These are phyloP conservation scores for Emmonsia crescens DNA, from an alignment of 2,329 filamentous ascomycete genomes.

Conservation along the genomic window DNA sequence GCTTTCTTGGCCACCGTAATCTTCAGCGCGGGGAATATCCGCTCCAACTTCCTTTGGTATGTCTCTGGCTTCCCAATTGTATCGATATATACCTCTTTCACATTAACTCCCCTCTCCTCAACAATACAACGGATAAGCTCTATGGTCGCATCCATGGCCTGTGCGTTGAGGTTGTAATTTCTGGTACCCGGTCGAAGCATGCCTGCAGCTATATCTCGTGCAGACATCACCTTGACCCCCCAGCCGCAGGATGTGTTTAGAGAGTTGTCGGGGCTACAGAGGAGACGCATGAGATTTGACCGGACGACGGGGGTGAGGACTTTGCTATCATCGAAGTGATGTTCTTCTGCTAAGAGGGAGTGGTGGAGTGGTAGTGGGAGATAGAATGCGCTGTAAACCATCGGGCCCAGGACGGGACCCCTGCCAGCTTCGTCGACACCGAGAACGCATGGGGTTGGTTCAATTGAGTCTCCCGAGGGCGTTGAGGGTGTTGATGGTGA, in stretches of 20 bases:
- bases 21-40: constrained; percentile 65
- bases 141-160: constrained; percentile 87
- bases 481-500: constrained; percentile 31
- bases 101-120: constrained; percentile 59
- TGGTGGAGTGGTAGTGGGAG: constrained; percentile 53
- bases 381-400: constrained; percentile 64
- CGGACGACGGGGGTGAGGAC: constrained; percentile 73
- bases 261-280: constrained; percentile 56
- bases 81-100: constrained; percentile 87
- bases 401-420: constrained; percentile 76
- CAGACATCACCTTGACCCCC: constrained; percentile 71
- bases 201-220: constrained; percentile 66
- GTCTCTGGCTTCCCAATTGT: constrained; percentile 73
- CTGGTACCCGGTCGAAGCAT: constrained; percentile 54
- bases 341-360: constrained; percentile 62
- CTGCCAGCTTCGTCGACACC: constrained; percentile 91
- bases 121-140: constrained; percentile 69
- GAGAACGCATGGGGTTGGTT: constrained; percentile 56
- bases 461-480: constrained; percentile 20
- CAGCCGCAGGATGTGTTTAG: constrained; percentile 62
- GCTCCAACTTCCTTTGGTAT: constrained; percentile 77
- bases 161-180: constrained; percentile 84
- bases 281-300: constrained; percentile 55
- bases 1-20: constrained; percentile 83
- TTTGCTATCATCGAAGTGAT: constrained; percentile 94